Evolutionary conservation across 2,329 filamentous ascomycete species (phyloP).

Genomic region (Botrytis fragariae): DNA sequence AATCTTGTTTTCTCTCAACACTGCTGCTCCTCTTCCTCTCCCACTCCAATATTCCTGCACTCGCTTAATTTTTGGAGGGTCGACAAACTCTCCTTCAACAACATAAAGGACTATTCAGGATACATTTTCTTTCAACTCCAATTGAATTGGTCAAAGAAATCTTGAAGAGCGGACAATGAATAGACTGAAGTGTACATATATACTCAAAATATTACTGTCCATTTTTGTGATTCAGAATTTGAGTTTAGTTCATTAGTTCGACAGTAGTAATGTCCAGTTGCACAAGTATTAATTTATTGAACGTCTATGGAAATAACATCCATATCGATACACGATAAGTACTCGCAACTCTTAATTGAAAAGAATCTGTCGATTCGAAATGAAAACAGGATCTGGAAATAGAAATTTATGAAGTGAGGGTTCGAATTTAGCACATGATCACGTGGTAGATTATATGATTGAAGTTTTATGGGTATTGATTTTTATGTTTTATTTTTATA

Average conservation of each 20-base stretch:
- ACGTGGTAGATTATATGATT: background rate
- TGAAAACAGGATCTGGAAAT: background rate
- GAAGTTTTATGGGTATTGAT: background rate
- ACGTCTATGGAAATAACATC: background rate
- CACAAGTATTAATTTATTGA: background rate
- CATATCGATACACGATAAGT: background rate
- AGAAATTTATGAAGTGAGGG: background rate
- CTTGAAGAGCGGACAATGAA: background rate
- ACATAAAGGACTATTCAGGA: background rate
- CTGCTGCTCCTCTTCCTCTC: background rate
- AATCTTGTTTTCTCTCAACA: too few species aligned
- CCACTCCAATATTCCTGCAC: background rate
- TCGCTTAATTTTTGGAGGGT: background rate
- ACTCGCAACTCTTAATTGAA: background rate
- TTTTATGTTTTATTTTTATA: background rate
- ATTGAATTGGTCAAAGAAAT: background rate
- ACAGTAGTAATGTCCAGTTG: background rate
- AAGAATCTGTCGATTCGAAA: rapidly evolving
- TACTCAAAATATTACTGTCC: background rate
- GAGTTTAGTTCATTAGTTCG: rapidly evolving
- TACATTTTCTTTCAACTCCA: background rate
- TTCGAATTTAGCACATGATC: background rate
- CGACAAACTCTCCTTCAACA: background rate
- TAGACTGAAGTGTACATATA: background rate
- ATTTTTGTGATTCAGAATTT: background rate